phyloP scores from a whole-genome alignment of 192 early-diverging fungal genomes.

The Coemansia sp. region DNA sequence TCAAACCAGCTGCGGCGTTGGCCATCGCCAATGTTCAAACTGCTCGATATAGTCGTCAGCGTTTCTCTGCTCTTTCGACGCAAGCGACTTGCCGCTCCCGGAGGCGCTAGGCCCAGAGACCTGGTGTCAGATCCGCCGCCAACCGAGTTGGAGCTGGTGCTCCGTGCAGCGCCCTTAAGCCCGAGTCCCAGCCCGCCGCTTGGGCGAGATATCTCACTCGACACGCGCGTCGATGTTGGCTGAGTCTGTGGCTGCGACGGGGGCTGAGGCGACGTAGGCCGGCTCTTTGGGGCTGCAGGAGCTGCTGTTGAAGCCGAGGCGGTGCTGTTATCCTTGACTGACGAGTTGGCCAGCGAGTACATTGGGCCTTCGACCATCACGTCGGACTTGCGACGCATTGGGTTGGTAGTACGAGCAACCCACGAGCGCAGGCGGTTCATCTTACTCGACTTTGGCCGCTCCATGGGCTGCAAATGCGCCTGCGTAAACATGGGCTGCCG shows the following conservation, averaged over 20 bases:
- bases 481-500: conserved; percentile 4
- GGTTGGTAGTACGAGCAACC: conserved; percentile 51
- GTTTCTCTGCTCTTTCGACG: conserved; percentile 47
- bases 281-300: not conserved
- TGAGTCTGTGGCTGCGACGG: not conserved
- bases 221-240: conserved; percentile 9
- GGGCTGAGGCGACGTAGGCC: conserved; percentile 23
- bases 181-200: not conserved
- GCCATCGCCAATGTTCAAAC: conserved; percentile 14
- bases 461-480: conserved; percentile 15
- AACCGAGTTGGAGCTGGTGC: conserved; percentile 12
- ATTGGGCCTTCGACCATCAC: conserved; percentile 20
- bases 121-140: conserved; percentile 30
- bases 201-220: conserved; percentile 1
- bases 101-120: conserved; percentile 20
- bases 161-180: conserved; percentile 12
- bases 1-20: conserved; percentile 39
- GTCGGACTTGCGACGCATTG: conserved; percentile 52
- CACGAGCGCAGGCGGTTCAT: conserved; percentile 52
- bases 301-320: not conserved
- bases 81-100: conserved; percentile 23
- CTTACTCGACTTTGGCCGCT: conserved; percentile 48
- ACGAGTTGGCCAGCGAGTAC: not conserved
- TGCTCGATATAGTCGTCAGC: conserved; percentile 25
- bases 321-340: conserved; percentile 9